Evolutionary conservation across 2,329 filamentous ascomycete genomes (phyloP), one percentile per base, ranked within the genome.

Genomic region (Fusarium torreyae): DNA sequence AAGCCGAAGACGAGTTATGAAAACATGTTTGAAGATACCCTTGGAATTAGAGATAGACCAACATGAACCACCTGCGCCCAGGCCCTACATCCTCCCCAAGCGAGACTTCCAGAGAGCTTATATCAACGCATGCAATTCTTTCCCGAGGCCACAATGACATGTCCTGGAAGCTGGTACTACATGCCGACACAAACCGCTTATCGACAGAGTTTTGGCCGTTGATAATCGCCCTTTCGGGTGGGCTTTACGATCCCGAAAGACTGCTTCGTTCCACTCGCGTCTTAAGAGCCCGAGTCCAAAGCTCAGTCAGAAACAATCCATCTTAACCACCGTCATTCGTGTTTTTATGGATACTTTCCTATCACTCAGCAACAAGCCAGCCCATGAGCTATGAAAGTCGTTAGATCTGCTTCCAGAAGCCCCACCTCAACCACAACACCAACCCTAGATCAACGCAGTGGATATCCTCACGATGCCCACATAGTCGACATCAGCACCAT

Each of bases 1-100:
- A 75, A 24, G 70, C 67, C 18, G 73, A 72, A 42, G 64, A 71
- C 28, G 73, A 75, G n/a, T 43, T 75, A 61, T 75, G 70, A 75
- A 44, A 43, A 39, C 28, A 61, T 58, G 33, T 46, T 64, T 38
- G n/a, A 68, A 62, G 68, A 70, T 70, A 70, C 68, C 68, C 68
- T 48, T 52, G 33, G 44, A 43, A 50, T 53, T 61, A 50, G 40
- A 24, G 36, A 55, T 46, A 28, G 24, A 26, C 43, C 39, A 33
- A 33, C 17, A 33, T 33, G 40, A 33, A 51, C 33, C n/a, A 15
- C 10, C 33, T 36, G 11, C 3, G 11, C 8, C 15, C 20, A 52
- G 24, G 39, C 18, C 11, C 17, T 20, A 11, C n/a, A 10, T 17
- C 15, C 39, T 28, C 15, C 8, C 38, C 42, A 42, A 22, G 34